Evolutionary conservation across 768 basidiomycete species (phyloP).

Genomic region (Collybia nuda): DNA sequence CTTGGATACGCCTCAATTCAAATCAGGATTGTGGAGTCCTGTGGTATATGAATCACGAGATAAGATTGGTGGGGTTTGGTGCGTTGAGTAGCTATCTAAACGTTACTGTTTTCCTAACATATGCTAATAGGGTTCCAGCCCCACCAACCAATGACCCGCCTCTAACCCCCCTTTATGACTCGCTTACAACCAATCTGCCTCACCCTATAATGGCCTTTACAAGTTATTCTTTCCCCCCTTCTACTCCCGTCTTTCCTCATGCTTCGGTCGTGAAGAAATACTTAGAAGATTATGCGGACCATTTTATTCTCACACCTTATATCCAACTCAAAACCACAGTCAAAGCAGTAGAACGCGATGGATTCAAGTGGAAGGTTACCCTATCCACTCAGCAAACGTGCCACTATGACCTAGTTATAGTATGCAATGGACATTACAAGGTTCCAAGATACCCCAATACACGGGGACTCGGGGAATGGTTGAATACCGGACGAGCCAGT

Average conservation of each 20-base stretch:
- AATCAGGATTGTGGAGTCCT: conserved; percentile 61
- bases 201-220: conserved; percentile 76
- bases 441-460: conserved; percentile 60
- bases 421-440: conserved; percentile 77
- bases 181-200: conserved; percentile 79
- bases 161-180: conserved; percentile 73
- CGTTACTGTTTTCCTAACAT: neutral
- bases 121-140: conserved; percentile 51
- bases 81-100: conserved; percentile 16
- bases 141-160: conserved; percentile 51
- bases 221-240: conserved; percentile 65
- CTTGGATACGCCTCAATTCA: conserved; percentile 55
- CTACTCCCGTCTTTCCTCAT: conserved; percentile 67
- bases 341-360: conserved; percentile 37
- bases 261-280: conserved; percentile 68
- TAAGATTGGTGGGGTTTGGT: conserved; percentile 80
- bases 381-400: conserved; percentile 29
- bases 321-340: conserved; percentile 68
- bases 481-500: conserved; percentile 44
- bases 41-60: conserved; percentile 64
- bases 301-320: conserved; percentile 58
- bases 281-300: conserved; percentile 60
- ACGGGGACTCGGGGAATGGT: conserved; percentile 63
- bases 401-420: conserved; percentile 63
- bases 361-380: conserved; percentile 48